A percentile compares a stretch with the other conserved stretches of the same genome.
These are phyloP conservation scores for Pythium coloratum DNA, from an alignment of 352 stramenopile species.

Conservation along the genomic window DNA sequence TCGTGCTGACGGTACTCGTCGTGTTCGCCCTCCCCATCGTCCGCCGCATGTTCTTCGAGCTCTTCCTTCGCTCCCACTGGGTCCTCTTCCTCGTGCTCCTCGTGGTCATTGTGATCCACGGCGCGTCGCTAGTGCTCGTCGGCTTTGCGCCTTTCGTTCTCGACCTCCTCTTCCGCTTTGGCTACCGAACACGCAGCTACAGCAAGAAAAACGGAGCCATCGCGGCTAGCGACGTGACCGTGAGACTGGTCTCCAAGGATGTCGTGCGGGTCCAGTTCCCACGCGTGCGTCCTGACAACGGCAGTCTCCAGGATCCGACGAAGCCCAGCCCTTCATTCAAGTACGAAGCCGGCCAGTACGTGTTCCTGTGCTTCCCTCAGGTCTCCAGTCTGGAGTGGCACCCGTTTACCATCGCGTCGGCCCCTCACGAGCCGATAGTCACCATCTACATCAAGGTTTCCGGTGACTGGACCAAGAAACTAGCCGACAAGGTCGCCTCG, in stretches of 20 bases:
- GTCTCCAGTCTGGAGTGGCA: slow-evolving; percentile 81
- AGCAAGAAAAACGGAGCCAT: slow-evolving; percentile 1
- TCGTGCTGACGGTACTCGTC: slow-evolving; percentile 33
- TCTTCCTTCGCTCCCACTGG: slow-evolving; percentile 55
- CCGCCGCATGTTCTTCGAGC: slow-evolving; percentile 48
- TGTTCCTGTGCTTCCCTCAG: slow-evolving; percentile 76
- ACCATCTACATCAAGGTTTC: slow-evolving; percentile 64
- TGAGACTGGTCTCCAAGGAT: slow-evolving; percentile 23
- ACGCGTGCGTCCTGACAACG: slow-evolving; percentile 5
- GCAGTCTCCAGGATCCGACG: too few species aligned
- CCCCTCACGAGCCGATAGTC: slow-evolving; percentile 63
- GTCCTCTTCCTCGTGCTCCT: slow-evolving; percentile 49
- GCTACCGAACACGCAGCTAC: slow-evolving; percentile 32
- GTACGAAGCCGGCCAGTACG: slow-evolving; percentile 66
- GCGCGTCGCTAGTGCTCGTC: slow-evolving; percentile 33
- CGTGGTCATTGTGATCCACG: slow-evolving; percentile 40
- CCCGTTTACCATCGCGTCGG: slow-evolving; percentile 87
- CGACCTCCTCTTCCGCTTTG: slow-evolving; percentile 43
- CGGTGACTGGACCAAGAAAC: slow-evolving; percentile 65
- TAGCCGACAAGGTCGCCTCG: slow-evolving; percentile 17
- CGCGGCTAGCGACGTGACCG: slow-evolving; percentile 11
- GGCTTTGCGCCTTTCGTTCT: slow-evolving; percentile 36
- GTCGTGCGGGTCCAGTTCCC: slow-evolving; percentile 51
- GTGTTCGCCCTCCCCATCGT: slow-evolving; percentile 39
- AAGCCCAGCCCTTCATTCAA: slow-evolving; percentile 16